Base-by-base conservation (phyloP, 768 basidiomycete genomes). In the Psilocybe subaeruginosa region DNA sequence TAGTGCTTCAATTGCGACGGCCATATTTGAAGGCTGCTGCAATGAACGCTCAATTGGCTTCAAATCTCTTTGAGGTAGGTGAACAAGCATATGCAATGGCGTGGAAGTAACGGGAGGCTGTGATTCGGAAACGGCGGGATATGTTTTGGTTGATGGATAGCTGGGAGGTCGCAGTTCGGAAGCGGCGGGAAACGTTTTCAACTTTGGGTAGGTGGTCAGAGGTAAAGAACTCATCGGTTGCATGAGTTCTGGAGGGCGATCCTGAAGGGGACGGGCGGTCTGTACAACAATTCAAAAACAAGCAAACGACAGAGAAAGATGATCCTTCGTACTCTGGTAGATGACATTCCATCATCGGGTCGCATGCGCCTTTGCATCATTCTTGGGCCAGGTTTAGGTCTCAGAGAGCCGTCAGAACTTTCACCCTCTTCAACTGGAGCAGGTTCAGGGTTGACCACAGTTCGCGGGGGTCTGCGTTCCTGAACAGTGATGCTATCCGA, bases 351-450 rank as follows among this genome's bases (percentile, higher is more conserved):
- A 53, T 78, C 79, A 35, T 80, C 79, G 12, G 73, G 71, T 46
- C 74, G 73, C 60, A 75, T 66, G 30, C 75, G 76, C 60, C 72
- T 76, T 60, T 77, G 73, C 43, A 68, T 56, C 17, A 64, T 58
- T 23, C 60, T 64, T 27, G 64, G 50, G 12, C 56, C 45, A 27
- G 49, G 29, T 35, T 33, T 51, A 3, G 55, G 48, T 64, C 72
- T 41, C 58, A 64, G 47, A 61, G 74, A 76, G 51, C 69, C 73
- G 54, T 78, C 76, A 23, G 77, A 76, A 46, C 69, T 75, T 27
- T 75, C 69, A 50, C 72, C 76, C 30, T 76, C 74, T 16, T 65
- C 63, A 37, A 57, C 59, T 29, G 48, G 56, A 16, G 54, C 58
- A 27, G 59, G 51, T 45, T 70, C 65, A 47, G 49, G 61, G 37